Conservation (phyloP, 768 basidiomycete genomes). For the Sutorius australiensis region DNA sequence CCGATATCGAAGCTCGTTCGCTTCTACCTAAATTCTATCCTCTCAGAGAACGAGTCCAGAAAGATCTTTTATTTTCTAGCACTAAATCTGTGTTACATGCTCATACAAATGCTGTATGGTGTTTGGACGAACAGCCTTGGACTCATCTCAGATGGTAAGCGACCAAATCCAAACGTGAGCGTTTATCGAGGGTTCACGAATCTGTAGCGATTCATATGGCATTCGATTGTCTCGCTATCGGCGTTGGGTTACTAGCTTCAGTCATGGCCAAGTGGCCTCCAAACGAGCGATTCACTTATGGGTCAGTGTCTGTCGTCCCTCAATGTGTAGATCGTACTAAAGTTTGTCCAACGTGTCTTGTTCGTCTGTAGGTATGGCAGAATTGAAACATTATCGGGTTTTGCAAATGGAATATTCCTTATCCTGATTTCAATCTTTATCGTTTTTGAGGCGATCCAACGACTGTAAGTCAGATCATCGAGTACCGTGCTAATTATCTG, state of each 20-base stretch:
- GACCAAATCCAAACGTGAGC: background rate
- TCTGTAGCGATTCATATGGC: conserved; percentile 96
- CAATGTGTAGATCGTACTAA: background rate
- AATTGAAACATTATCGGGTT: conserved; percentile 96
- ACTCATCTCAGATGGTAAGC: conserved; percentile 90
- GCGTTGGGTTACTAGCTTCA: conserved; percentile 90
- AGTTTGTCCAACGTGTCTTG: background rate
- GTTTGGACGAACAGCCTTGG: conserved; percentile 97
- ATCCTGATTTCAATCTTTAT: conserved; percentile 96
- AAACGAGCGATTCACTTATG: conserved; percentile 93
- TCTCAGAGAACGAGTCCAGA: conserved; percentile 87
- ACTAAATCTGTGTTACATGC: conserved; percentile 94
- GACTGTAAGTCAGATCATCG: conserved; percentile 56
- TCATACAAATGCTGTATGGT: conserved; percentile 94
- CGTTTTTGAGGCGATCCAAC: conserved; percentile 94
- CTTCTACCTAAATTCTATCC: conserved; percentile 83
- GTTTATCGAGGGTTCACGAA: conserved; percentile 1
- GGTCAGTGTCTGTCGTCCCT: conserved; percentile 44
- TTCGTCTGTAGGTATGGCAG: conserved; percentile 71
- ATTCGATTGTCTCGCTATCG: conserved; percentile 97
- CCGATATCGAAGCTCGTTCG: conserved; percentile 53
- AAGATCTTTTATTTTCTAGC: conserved; percentile 97
- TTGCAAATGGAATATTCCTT: conserved; percentile 94
- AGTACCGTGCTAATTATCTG: background rate
- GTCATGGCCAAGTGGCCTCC: conserved; percentile 99